These are phyloP conservation scores for Aureobasidium sp. DNA, from an alignment of 2,329 filamentous ascomycete genomes.

Conservation along the genomic window DNA sequence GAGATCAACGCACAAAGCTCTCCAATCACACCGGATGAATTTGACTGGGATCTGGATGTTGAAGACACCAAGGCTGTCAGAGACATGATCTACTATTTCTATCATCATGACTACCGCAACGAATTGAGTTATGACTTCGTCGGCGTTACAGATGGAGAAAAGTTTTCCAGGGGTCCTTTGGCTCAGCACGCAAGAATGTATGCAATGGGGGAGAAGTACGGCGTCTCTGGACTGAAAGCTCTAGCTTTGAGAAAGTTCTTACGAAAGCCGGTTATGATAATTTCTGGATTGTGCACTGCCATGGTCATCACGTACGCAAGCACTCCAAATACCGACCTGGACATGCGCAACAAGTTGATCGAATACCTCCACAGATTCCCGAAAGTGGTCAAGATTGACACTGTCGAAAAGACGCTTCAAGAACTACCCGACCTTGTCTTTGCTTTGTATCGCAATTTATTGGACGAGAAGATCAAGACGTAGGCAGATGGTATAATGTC, in stretches of 20 bases:
- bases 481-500: too few species aligned
- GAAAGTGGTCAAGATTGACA: too few species aligned
- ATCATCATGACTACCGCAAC: background rate
- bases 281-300: background rate
- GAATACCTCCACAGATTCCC: background rate
- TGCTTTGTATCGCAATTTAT: too few species aligned
- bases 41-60: background rate
- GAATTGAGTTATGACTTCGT: background rate
- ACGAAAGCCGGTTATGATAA: too few species aligned
- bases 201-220: background rate
- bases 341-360: background rate
- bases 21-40: background rate
- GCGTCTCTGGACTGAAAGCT: background rate
- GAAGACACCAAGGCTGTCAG: background rate
- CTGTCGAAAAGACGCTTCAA: too few species aligned
- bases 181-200: background rate
- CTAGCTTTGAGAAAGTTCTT: background rate
- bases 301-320: background rate
- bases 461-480: too few species aligned
- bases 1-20: accelerated
- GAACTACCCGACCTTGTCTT: too few species aligned
- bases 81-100: background rate
- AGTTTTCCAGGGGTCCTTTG: background rate
- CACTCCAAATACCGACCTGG: background rate
- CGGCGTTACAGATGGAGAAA: too few species aligned